A percentile compares a stretch with the other conserved stretches of the same genome.
Evolutionary conservation across 441 rosid species (phyloP).

Genomic region (Heliophila coronopifolia): DNA sequence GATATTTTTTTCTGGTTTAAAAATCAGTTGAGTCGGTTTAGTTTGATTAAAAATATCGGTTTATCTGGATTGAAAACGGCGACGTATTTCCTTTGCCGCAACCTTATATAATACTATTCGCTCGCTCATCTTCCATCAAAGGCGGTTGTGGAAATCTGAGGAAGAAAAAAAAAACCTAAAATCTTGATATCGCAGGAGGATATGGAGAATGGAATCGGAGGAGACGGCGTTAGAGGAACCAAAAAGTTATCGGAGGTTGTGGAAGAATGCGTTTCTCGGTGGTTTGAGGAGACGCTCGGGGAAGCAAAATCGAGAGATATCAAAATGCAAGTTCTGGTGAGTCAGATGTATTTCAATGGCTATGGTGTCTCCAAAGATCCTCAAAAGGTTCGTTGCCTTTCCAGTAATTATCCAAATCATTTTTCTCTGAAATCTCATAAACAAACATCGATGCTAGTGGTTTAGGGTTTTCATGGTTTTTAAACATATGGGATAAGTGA

Average conservation of each 20-base stretch:
- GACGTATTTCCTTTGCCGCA: no score
- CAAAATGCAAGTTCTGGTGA: slow-evolving; percentile 62
- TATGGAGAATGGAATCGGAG: not conserved
- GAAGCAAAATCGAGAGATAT: slow-evolving; percentile 73
- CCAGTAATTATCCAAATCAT: not conserved
- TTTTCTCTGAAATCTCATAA: not conserved
- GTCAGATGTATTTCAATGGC: slow-evolving; percentile 76
- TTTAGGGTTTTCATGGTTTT: not conserved
- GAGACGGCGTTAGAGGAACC: no score
- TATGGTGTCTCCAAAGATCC: slow-evolving; percentile 61
- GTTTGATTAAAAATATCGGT: no score
- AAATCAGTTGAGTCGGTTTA: no score
- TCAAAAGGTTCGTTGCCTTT: slow-evolving; percentile 38
- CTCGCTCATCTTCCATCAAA: no score
- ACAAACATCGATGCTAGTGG: not conserved
- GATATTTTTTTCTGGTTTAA: no score
- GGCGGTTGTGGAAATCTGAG: no score
- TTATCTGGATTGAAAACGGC: no score
- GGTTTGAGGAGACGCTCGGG: slow-evolving; percentile 70
- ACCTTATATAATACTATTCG: no score
- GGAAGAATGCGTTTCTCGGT: slow-evolving; percentile 62
- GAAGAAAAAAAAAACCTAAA: no score
- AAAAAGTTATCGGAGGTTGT: slow-evolving; percentile 53
- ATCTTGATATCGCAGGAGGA: not conserved
- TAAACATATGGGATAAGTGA: not conserved